Percentiles rank a stretch among this genome's conserved stretches.
These are phyloP conservation scores for Saxophila tyrrhenica DNA, from an alignment of 495 filamentous ascomycete species.

Conservation along the genomic window DNA sequence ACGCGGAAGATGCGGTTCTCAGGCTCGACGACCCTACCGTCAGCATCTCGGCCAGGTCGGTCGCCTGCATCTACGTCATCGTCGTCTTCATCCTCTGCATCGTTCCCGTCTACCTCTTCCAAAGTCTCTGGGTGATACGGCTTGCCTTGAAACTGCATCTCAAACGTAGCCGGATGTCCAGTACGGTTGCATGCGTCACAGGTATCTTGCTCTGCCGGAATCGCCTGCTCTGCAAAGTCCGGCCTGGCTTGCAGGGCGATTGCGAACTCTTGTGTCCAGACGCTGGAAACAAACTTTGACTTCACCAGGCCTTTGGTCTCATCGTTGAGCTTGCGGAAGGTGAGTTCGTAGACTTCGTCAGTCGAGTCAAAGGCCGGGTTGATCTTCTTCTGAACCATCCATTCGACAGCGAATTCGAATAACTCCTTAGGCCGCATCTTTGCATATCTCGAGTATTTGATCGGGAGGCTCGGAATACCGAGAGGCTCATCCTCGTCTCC, in stretches of 20 bases:
- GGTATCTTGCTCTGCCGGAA: constrained; percentile 27
- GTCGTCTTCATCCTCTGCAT: constrained; percentile 19
- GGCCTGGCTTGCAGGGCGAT: constrained; percentile 57
- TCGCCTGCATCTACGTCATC: constrained; percentile 18
- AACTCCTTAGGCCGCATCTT: constrained; percentile 62
- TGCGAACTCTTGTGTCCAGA: constrained; percentile 59
- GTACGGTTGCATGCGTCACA: constrained; percentile 73
- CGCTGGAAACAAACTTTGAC: constrained; percentile 61
- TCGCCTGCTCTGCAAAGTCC: constrained; percentile 26
- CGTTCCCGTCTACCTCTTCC: constrained; percentile 46
- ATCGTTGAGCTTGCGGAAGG: constrained; percentile 64
- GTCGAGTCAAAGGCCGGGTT: constrained; percentile 60
- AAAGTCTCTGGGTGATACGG: constrained; percentile 60
- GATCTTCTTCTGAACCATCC: constrained; percentile 68
- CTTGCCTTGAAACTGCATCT: constrained; percentile 52
- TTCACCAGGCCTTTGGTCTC: constrained; percentile 55
- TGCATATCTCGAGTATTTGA: constrained; percentile 56
- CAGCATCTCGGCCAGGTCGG: constrained; percentile 20
- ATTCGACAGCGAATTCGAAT: constrained; percentile 69
- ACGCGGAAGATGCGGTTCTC: constrained; percentile 24
- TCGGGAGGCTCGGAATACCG: constrained; percentile 52
- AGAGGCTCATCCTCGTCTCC: constrained; percentile 54
- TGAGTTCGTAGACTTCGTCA: constrained; percentile 54
- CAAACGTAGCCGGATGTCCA: constrained; percentile 52
- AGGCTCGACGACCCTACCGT: constrained; percentile 24